phyloP scores from a whole-genome alignment of 768 basidiomycete genomes.

The Heimioporus sp. region DNA sequence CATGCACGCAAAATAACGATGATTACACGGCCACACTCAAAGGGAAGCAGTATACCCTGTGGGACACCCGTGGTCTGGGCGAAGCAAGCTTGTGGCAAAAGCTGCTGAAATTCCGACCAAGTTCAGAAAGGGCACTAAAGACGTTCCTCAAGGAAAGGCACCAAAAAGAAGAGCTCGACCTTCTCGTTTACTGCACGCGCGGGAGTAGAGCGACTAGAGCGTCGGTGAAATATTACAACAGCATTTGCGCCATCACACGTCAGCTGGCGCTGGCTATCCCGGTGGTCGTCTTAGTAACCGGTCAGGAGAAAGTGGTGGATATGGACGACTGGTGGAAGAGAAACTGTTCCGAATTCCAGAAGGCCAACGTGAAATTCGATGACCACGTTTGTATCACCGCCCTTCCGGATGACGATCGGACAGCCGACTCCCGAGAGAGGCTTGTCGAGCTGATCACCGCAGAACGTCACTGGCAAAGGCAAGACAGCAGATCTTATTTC shows the following conservation, averaged over 20 bases:
- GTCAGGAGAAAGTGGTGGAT: slow-evolving; percentile 26
- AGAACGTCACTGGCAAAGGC: slow-evolving; percentile 6
- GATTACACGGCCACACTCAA: slow-evolving; percentile 6
- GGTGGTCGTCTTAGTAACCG: slow-evolving; percentile 35
- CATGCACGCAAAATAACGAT: slow-evolving; percentile 15
- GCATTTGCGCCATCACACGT: slow-evolving; percentile 37
- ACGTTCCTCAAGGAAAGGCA: slow-evolving; percentile 21
- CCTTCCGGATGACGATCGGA: slow-evolving; percentile 6
- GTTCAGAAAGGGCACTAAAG: slow-evolving; percentile 18
- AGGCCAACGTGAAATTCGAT: slow-evolving; percentile 31
- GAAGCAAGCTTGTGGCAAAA: slow-evolving; percentile 19
- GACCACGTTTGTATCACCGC: slow-evolving; percentile 39
- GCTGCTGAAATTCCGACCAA: slow-evolving; percentile 6
- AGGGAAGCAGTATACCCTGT: slow-evolving; percentile 13
- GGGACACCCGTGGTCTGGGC: slow-evolving; percentile 40
- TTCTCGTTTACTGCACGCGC: slow-evolving; percentile 39
- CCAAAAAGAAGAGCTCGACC: slow-evolving; percentile 30
- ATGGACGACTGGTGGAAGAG: slow-evolving; percentile 33
- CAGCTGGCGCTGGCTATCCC: slow-evolving; percentile 31
- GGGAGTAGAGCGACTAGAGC: slow-evolving; percentile 32
- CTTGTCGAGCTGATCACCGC: slow-evolving; percentile 14
- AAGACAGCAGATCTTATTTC: slow-evolving; percentile 8
- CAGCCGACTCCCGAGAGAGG: slow-evolving; percentile 11
- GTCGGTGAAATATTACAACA: slow-evolving; percentile 29
- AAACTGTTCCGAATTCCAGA: slow-evolving; percentile 27